A percentile compares a stretch with the other conserved stretches of the same genome.
phyloP scores from a whole-genome alignment of 2,329 filamentous ascomycete genomes.

The Colletotrichum tofieldiae region DNA sequence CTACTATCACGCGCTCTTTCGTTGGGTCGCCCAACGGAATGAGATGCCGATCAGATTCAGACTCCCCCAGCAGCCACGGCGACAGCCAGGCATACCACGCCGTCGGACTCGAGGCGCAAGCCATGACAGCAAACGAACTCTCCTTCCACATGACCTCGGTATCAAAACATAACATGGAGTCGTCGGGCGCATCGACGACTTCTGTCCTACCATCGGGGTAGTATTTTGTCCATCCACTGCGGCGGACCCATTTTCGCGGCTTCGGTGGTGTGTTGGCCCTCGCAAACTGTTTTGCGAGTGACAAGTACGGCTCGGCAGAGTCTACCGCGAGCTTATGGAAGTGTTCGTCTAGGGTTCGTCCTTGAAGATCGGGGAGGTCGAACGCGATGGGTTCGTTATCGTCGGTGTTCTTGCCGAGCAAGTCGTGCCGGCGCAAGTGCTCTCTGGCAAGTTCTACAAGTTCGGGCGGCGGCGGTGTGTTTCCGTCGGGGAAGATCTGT shows the following conservation, averaged over 20 bases:
- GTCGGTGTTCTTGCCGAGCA: constrained; percentile 92
- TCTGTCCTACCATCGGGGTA: constrained; percentile 80
- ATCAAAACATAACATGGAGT: constrained; percentile 90
- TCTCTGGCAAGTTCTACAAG: constrained; percentile 86
- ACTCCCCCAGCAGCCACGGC: constrained; percentile 92
- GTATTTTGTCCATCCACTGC: constrained; percentile 97
- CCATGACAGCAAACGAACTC: constrained; percentile 95
- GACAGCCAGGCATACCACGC: constrained; percentile 99
- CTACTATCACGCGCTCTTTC: constrained; percentile 84
- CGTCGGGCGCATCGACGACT: constrained; percentile 82
- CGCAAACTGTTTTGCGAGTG: constrained; percentile 82
- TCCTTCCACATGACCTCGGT: constrained; percentile 98
- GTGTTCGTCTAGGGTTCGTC: constrained; percentile 90
- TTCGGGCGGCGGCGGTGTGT: constrained; percentile 73
- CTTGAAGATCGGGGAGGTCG: constrained; percentile 85
- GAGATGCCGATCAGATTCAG: constrained; percentile 82
- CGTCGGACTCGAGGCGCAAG: constrained; percentile 89
- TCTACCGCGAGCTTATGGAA: constrained; percentile 91
- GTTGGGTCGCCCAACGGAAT: constrained; percentile 87
- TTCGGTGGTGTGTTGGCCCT: constrained; percentile 71
- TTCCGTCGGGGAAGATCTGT: constrained; percentile 81
- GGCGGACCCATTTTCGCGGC: constrained; percentile 80
- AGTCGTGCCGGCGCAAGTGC: constrained; percentile 87
- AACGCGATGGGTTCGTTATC: constrained; percentile 84
- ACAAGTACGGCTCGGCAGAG: constrained; percentile 87